These are phyloP conservation scores for Stenogyne calaminthoides DNA, from an alignment of 305 asterid species.

Conservation along the genomic window DNA sequence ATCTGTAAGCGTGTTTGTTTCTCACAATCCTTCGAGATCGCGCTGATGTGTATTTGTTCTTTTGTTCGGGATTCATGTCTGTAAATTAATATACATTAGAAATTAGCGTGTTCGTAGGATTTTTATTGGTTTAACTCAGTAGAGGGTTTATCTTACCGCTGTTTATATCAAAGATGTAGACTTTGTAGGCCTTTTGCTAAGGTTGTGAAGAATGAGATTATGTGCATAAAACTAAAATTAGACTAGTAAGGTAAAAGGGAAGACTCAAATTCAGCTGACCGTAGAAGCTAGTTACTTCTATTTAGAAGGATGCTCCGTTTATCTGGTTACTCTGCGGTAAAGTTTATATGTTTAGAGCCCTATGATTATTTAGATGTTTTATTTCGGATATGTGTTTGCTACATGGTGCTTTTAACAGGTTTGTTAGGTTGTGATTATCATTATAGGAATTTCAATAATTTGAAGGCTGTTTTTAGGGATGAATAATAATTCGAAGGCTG, in stretches of 20 bases:
- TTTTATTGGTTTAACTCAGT: not conserved
- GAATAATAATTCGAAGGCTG: not conserved
- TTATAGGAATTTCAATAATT: constrained; percentile 15
- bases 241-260: not conserved
- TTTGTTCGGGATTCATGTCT: constrained; percentile 4
- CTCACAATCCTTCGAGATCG: constrained; percentile 6
- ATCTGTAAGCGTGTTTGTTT: not conserved
- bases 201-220: not conserved
- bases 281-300: not conserved
- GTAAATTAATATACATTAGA: constrained; percentile 1
- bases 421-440: constrained; percentile 3
- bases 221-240: not conserved
- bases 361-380: not conserved
- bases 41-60: constrained; percentile 4
- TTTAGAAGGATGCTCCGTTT: not conserved
- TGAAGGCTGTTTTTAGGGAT: not conserved
- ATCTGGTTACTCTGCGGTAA: not conserved
- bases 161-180: constrained; percentile 8
- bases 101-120: constrained; percentile 5
- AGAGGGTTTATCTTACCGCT: not conserved
- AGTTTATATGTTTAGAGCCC: not conserved
- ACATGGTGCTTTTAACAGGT: not conserved
- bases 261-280: constrained; percentile 3
- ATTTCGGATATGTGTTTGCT: not conserved
- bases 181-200: not conserved